Base-by-base conservation (phyloP, 805 yeast species). In the Candida tibetensis region DNA sequence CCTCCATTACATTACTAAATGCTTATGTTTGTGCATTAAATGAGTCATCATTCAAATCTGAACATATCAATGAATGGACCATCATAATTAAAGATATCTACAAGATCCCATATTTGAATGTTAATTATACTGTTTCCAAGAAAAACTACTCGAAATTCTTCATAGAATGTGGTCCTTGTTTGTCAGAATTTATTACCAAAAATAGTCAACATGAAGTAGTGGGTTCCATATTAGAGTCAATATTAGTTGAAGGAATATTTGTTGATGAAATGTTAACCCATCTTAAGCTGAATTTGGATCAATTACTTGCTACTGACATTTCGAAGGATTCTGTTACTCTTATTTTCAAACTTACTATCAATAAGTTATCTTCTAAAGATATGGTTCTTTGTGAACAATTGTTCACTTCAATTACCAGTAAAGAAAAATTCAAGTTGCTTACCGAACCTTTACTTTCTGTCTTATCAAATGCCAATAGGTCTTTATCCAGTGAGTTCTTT, bases 401-500 rank as follows among this genome's bases (percentile, higher is more conserved):
- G 1, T 81, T 71, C 51, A 55, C 62, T n/a, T 41, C 57, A 2
- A 62, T 82, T 6, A 64, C 69, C 3, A 36, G 41, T 7, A 35
- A 30, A 0, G 42, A 53, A 2, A 49, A 59, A 9, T 68, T 63
- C 42, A 71, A 74, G 2, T 45, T 48, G 0, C 52, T 70, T 17
- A 58, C 80, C 0, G 70, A 74, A n/a, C 28, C 46, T 0, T 52
- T 81, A 15, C 58, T 83, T 28, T 56, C 57, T 5, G 60, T 64
- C n/a, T 57, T 83, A n/a, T 64, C 79, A 1, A 43, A 58, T 1
- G 64, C 71, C 14, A 79, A 79, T 44, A 79, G 73, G 47, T 64
- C 80, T 0, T 53, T 83, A 23, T 74, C 87, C 0, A 62, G 72
- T 3, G 61, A 64, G 1, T 82, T 83, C 47, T 58, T 81, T 17